phyloP scores from a whole-genome alignment of 805 yeast species.

The Metschnikowia henanensis region DNA sequence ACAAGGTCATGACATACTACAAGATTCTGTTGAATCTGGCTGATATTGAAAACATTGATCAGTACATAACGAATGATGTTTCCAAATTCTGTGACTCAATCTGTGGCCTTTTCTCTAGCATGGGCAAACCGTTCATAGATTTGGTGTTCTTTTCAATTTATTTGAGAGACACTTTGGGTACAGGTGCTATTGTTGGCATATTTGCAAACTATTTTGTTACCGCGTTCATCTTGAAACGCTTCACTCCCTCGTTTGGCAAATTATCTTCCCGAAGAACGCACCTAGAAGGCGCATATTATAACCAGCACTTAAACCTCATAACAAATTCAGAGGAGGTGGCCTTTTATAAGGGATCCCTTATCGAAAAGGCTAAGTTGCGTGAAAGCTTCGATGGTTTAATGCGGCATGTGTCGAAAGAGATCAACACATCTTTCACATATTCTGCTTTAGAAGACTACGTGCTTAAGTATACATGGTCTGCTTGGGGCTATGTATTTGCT shows the following conservation, averaged over 20 bases:
- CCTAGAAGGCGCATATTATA: slow-evolving; percentile 87
- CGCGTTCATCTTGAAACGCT: slow-evolving; percentile 67
- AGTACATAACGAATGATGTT: slow-evolving; percentile 83
- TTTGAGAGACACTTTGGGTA: slow-evolving; percentile 81
- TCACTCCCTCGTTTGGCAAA: slow-evolving; percentile 85
- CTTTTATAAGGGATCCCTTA: slow-evolving; percentile 82
- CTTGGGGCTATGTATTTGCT: slow-evolving; percentile 88
- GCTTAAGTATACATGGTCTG: slow-evolving; percentile 92
- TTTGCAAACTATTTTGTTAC: slow-evolving; percentile 78
- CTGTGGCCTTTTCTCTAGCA: slow-evolving; percentile 78
- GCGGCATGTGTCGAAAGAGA: slow-evolving; percentile 53
- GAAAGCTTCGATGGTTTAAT: slow-evolving; percentile 57
- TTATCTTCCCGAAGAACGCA: slow-evolving; percentile 70
- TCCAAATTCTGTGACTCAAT: slow-evolving; percentile 77
- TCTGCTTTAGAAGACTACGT: slow-evolving; percentile 81
- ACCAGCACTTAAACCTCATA: slow-evolving; percentile 80
- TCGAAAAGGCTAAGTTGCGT: slow-evolving; percentile 69
- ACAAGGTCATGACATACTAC: slow-evolving; percentile 77
- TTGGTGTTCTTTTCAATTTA: slow-evolving; percentile 81
- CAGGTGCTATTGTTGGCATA: slow-evolving; percentile 81
- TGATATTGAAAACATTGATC: slow-evolving; percentile 70
- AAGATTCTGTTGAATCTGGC: slow-evolving; percentile 64
- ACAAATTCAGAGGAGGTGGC: slow-evolving; percentile 93
- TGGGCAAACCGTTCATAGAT: slow-evolving; percentile 92
- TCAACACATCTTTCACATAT: slow-evolving; percentile 62